A percentile compares a stretch with the other conserved stretches of the same genome.
These are phyloP conservation scores for Edaphochlamys debaryana DNA, from an alignment of 139 green algal species.

Conservation along the genomic window DNA sequence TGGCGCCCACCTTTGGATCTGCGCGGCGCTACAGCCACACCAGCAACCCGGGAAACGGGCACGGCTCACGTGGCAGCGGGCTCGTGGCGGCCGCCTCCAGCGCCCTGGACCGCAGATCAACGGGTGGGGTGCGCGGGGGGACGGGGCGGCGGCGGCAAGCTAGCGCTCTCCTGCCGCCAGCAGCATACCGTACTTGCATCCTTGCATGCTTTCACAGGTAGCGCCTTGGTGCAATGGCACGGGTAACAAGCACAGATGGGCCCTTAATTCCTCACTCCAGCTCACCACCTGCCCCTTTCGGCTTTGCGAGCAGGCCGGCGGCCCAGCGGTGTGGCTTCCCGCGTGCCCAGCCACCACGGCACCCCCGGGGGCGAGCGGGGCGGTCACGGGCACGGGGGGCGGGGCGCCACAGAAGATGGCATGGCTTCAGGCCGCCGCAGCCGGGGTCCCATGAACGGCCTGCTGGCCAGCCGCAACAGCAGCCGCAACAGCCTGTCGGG, in stretches of 20 bases:
- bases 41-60: constrained; percentile 23
- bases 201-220: too few relatives aligned
- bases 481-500: constrained; percentile 9
- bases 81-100: background rate
- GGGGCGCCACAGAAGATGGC: background rate
- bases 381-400: too few relatives aligned
- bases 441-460: background rate
- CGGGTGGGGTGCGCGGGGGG: background rate
- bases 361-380: background rate
- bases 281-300: too few relatives aligned
- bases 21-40: constrained; percentile 23
- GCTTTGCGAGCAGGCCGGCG: background rate
- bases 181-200: too few relatives aligned
- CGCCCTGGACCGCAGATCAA: constrained; percentile 7
- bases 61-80: background rate
- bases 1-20: too few relatives aligned
- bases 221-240: background rate
- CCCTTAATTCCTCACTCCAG: background rate
- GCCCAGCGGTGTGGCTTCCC: background rate
- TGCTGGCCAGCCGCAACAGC: background rate
- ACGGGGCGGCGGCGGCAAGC: background rate
- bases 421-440: constrained; percentile 6
- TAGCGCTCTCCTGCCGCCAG: too few relatives aligned
- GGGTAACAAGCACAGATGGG: too few relatives aligned
- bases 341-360: background rate